phyloP scores from a whole-genome alignment of 1,284 basidiomycete species.

The Gomphus bonarii region DNA sequence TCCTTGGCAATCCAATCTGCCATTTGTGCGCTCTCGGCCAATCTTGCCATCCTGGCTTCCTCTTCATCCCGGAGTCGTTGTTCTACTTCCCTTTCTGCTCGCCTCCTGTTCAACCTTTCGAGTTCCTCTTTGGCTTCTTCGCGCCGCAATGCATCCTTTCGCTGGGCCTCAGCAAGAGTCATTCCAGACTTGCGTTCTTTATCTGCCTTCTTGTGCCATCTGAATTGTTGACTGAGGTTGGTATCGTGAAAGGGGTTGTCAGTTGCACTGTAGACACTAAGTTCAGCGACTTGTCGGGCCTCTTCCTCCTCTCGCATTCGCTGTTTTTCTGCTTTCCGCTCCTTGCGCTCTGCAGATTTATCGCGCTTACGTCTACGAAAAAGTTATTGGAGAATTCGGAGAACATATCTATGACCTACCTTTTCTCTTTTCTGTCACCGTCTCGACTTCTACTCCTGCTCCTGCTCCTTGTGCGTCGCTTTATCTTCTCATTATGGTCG shows the following conservation, averaged over 20 bases:
- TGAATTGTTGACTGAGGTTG: conserved; percentile 90
- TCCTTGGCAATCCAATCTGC: conserved; percentile 97
- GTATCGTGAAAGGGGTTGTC: conserved; percentile 98
- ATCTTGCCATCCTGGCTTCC: conserved; percentile 75
- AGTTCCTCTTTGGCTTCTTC: conserved; percentile 94
- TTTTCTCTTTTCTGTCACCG: conserved; percentile 45
- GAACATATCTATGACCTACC: conserved; percentile 30
- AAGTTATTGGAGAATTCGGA: conserved; percentile 8
- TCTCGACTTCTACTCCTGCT: conserved; percentile 16
- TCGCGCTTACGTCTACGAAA: conserved; percentile 60
- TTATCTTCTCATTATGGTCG: not conserved
- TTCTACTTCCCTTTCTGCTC: conserved; percentile 89
- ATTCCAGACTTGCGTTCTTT: conserved; percentile 89
- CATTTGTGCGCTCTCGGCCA: conserved; percentile 95
- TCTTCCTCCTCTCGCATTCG: conserved; percentile 79
- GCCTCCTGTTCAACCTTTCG: conserved; percentile 79
- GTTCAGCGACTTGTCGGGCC: conserved; percentile 75
- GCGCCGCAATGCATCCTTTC: conserved; percentile 70
- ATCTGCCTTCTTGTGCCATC: conserved; percentile 98
- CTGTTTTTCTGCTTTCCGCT: conserved; percentile 74
- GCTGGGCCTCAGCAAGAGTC: conserved; percentile 68
- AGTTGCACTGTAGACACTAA: conserved; percentile 87
- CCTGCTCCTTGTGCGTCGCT: not conserved
- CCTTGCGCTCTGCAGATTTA: conserved; percentile 66
- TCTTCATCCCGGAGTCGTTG: conserved; percentile 86